Conservation (phyloP, 2,329 filamentous ascomycete species). For the Penicillium sp. region DNA sequence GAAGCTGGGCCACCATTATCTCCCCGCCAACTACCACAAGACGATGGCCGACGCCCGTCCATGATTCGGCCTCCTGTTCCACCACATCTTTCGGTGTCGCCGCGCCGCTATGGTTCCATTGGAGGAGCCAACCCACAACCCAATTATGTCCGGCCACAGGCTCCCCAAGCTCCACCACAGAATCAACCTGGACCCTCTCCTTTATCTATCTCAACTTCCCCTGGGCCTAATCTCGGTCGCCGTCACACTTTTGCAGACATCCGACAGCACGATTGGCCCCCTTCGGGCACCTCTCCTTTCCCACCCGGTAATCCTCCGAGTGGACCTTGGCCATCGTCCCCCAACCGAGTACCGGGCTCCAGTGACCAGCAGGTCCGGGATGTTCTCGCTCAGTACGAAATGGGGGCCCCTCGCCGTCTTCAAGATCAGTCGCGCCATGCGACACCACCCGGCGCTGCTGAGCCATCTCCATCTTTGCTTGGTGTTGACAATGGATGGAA, state of each 20-base stretch:
- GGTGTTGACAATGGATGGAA: constrained; percentile 59
- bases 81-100: constrained; percentile 75
- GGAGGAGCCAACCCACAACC: constrained; percentile 68
- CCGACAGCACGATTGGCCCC: constrained; percentile 77
- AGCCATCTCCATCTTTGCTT: constrained; percentile 51
- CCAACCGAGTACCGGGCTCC: constrained; percentile 51
- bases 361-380: constrained; percentile 65
- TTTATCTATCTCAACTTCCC: constrained; percentile 57
- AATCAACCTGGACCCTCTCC: constrained; percentile 68
- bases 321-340: constrained; percentile 69
- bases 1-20: constrained; percentile 77
- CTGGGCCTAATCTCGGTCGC: constrained; percentile 68
- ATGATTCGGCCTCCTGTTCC: constrained; percentile 77
- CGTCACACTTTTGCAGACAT: constrained; percentile 96
- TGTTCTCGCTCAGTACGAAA: constrained; percentile 65
- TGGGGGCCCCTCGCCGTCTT: constrained; percentile 55
- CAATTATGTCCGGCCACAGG: constrained; percentile 69
- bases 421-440: constrained; percentile 51
- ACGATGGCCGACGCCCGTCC: constrained; percentile 74
- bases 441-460: constrained; percentile 53
- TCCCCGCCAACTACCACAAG: constrained; percentile 80
- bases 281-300: constrained; percentile 61
- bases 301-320: constrained; percentile 65
- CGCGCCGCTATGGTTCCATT: constrained; percentile 85
- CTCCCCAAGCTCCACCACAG: constrained; percentile 66